A percentile compares a stretch with the other conserved stretches of the same genome.
phyloP scores from a whole-genome alignment of 257 asterid genomes.

The Solanum raphanifolium region DNA sequence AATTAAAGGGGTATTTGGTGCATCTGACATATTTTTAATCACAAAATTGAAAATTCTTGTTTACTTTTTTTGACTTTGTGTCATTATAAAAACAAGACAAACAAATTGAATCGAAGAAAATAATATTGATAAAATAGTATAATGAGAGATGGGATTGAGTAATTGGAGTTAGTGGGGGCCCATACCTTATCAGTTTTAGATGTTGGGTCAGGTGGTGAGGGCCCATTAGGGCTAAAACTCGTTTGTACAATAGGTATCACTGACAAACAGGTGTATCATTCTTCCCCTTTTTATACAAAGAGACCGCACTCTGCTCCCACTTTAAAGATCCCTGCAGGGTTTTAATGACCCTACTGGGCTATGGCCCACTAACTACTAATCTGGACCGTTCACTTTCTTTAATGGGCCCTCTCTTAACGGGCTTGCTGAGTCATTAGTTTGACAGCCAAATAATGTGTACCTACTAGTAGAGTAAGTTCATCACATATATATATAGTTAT shows the following conservation, averaged over 20 bases:
- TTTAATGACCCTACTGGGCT: slow-evolving; percentile 27
- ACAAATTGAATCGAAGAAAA: too few relatives aligned
- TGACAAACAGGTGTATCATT: slow-evolving; percentile 24
- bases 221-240: slow-evolving; percentile 29
- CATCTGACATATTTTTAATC: neutral
- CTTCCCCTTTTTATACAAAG: neutral
- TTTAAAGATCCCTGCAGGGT: slow-evolving; percentile 67
- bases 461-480: neutral
- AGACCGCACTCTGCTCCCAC: slow-evolving; percentile 29
- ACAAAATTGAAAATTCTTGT: too few relatives aligned
- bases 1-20: neutral
- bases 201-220: slow-evolving; percentile 63
- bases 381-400: slow-evolving; percentile 28
- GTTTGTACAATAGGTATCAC: neutral
- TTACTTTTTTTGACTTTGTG: neutral
- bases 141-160: slow-evolving; percentile 33
- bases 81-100: too few relatives aligned
- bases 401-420: slow-evolving; percentile 40
- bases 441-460: slow-evolving; percentile 2
- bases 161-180: slow-evolving; percentile 51
- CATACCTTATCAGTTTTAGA: slow-evolving; percentile 73
- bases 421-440: slow-evolving; percentile 34
- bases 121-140: neutral
- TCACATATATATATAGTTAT: neutral
- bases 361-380: slow-evolving; percentile 28